Conservation (phyloP, 2,329 filamentous ascomycete species). For the Microsporum ferrugineum region DNA sequence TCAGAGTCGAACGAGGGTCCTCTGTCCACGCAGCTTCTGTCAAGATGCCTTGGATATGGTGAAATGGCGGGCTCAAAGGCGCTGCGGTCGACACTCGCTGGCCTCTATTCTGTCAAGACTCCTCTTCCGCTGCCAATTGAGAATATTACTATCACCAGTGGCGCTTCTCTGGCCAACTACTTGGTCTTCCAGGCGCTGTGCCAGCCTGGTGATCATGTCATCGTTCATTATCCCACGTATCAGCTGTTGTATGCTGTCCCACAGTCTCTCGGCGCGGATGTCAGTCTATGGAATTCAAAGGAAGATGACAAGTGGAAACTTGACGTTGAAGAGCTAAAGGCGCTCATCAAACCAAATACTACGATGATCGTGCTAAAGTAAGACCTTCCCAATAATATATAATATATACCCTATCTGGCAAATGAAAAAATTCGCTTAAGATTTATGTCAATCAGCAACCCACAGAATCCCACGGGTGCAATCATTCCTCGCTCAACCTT, state of each 20-base stretch:
- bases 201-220: slow-evolving; percentile 64
- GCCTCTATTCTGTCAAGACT: slow-evolving; percentile 50
- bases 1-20: slow-evolving; percentile 16
- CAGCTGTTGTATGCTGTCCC: slow-evolving; percentile 74
- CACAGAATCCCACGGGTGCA: slow-evolving; percentile 71
- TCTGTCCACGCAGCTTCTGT: slow-evolving; percentile 34
- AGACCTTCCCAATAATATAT: background rate
- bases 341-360: slow-evolving; percentile 43
- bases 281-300: slow-evolving; percentile 62
- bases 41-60: slow-evolving; percentile 58
- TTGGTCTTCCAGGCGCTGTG: slow-evolving; percentile 63
- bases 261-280: slow-evolving; percentile 60
- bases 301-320: slow-evolving; percentile 55
- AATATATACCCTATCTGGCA: slow-evolving; percentile 11
- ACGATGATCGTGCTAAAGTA: slow-evolving; percentile 53
- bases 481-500: slow-evolving; percentile 54
- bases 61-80: slow-evolving; percentile 56
- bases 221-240: slow-evolving; percentile 79
- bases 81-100: slow-evolving; percentile 53
- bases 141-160: slow-evolving; percentile 63
- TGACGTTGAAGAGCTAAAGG: slow-evolving; percentile 53
- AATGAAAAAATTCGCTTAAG: slow-evolving; percentile 42
- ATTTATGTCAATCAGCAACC: slow-evolving; percentile 56
- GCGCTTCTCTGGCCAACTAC: slow-evolving; percentile 77
- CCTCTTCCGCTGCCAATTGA: slow-evolving; percentile 41